Conservation (phyloP, 164 flowering plant species). For the Dillenia turbinata region DNA sequence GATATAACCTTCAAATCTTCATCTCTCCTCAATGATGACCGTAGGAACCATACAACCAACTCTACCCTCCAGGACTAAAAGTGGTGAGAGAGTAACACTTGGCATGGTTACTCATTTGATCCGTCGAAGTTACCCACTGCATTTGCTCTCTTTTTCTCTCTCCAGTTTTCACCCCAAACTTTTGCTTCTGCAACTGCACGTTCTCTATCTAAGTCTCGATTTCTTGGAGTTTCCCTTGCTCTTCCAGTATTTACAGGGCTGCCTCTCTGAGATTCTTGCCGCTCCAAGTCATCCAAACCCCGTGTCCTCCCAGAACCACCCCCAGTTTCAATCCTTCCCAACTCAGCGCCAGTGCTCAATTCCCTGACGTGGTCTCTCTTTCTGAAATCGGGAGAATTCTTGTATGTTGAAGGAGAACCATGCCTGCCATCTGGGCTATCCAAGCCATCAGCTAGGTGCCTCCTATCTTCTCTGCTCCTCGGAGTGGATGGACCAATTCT, state of each 20-base stretch:
- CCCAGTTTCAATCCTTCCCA: slow-evolving; percentile 46
- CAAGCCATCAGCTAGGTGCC: slow-evolving; percentile 33
- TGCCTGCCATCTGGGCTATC: slow-evolving; percentile 43
- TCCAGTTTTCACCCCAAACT: slow-evolving; percentile 94
- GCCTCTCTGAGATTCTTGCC: slow-evolving; percentile 49
- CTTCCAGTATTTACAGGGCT: slow-evolving; percentile 52
- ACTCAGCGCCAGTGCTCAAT: slow-evolving; percentile 35
- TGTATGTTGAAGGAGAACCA: slow-evolving; percentile 55
- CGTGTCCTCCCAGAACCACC: slow-evolving; percentile 73
- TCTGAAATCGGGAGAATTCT: slow-evolving; percentile 65
- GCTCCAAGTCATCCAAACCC: slow-evolving; percentile 60
- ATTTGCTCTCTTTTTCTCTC: slow-evolving; percentile 58
- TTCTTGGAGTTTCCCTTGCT: slow-evolving; percentile 43
- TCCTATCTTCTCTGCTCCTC: slow-evolving; percentile 43
- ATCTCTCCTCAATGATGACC: too few relatives aligned
- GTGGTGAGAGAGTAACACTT: too few relatives aligned
- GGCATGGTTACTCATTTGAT: slow-evolving; percentile 35
- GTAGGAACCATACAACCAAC: too few relatives aligned
- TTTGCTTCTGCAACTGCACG: slow-evolving; percentile 86
- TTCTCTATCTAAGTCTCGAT: slow-evolving; percentile 74
- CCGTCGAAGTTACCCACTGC: slow-evolving; percentile 61
- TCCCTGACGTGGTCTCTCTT: slow-evolving; percentile 41
- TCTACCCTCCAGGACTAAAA: too few relatives aligned
- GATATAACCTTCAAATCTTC: too few relatives aligned
- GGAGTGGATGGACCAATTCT: slow-evolving; percentile 55